Evolutionary conservation across 2,329 filamentous ascomycete genomes (phyloP).

Genomic region (Xenoacremonium recifei): DNA sequence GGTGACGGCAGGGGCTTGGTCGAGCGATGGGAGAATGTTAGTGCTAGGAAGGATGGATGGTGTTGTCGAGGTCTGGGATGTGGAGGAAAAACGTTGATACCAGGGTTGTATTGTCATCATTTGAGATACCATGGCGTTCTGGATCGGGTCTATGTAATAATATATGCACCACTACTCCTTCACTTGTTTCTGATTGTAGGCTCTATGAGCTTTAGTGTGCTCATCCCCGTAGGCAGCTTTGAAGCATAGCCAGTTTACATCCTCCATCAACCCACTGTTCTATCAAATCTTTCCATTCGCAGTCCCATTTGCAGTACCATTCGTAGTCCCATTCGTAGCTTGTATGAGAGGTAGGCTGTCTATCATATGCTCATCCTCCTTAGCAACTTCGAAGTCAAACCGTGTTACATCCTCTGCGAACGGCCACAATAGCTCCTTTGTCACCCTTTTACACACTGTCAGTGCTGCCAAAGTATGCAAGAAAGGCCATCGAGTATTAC

Average conservation of each 20-base stretch:
- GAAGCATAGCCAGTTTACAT: neutral
- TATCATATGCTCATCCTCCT: conserved; percentile 33
- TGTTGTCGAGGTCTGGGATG: conserved; percentile 33
- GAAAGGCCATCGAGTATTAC: conserved; percentile 26
- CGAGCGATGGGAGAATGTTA: conserved; percentile 27
- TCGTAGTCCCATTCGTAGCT: too few relatives aligned
- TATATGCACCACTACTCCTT: too few relatives aligned
- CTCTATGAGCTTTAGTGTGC: too few relatives aligned
- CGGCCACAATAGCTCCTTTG: conserved; percentile 48
- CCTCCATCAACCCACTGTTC: neutral
- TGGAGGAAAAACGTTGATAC: conserved; percentile 19
- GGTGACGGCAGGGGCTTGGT: conserved; percentile 37
- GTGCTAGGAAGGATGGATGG: conserved; percentile 35
- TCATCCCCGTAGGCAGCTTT: too few relatives aligned
- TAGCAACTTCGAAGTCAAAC: conserved; percentile 53
- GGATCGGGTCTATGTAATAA: too few relatives aligned
- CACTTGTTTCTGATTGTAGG: too few relatives aligned
- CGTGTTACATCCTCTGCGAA: conserved; percentile 51
- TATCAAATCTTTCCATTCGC: too few relatives aligned
- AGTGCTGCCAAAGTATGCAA: neutral
- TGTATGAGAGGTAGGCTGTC: too few relatives aligned
- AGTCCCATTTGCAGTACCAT: too few relatives aligned
- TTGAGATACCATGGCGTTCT: too few relatives aligned
- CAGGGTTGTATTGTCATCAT: too few relatives aligned
- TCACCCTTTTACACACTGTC: conserved; percentile 39